phyloP scores from a whole-genome alignment of 805 yeast genomes.

The Wickerhamomyces chaumierensis region DNA sequence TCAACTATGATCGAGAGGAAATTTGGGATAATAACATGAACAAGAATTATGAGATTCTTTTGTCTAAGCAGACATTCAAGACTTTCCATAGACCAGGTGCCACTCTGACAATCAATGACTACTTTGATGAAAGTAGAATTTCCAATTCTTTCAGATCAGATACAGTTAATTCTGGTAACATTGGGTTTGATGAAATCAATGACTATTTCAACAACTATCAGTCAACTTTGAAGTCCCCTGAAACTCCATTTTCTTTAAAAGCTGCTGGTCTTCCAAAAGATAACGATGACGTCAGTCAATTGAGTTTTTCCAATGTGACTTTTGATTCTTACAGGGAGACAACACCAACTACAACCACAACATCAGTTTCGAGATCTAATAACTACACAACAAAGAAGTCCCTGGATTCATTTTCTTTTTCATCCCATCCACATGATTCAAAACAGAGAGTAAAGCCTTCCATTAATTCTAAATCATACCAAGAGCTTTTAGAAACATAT shows the following conservation, averaged over 20 bases:
- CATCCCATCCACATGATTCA: background rate
- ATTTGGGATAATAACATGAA: constrained; percentile 70
- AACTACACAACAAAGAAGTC: background rate
- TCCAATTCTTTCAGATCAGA: background rate
- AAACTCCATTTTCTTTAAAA: constrained; percentile 16
- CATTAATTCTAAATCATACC: constrained; percentile 41
- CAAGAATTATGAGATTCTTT: constrained; percentile 42
- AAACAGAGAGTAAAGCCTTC: constrained; percentile 18
- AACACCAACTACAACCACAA: background rate
- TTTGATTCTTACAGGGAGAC: background rate
- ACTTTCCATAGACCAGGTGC: background rate
- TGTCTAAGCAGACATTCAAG: constrained; percentile 7
- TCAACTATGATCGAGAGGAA: constrained; percentile 32
- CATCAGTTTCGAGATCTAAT: background rate
- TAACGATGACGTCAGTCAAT: constrained; percentile 2
- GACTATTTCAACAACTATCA: constrained; percentile 13
- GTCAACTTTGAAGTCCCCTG: constrained; percentile 15
- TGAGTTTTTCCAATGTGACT: background rate
- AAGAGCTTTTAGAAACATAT: constrained; percentile 44
- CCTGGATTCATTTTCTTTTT: constrained; percentile 3
- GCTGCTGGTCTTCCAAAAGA: background rate
- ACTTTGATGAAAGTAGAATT: background rate
- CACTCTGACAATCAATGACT: constrained; percentile 1
- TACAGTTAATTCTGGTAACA: background rate
- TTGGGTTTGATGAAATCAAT: constrained; percentile 1